phyloP scores from a whole-genome alignment of 1,284 basidiomycete species.

The Ceratobasidium sp. region DNA sequence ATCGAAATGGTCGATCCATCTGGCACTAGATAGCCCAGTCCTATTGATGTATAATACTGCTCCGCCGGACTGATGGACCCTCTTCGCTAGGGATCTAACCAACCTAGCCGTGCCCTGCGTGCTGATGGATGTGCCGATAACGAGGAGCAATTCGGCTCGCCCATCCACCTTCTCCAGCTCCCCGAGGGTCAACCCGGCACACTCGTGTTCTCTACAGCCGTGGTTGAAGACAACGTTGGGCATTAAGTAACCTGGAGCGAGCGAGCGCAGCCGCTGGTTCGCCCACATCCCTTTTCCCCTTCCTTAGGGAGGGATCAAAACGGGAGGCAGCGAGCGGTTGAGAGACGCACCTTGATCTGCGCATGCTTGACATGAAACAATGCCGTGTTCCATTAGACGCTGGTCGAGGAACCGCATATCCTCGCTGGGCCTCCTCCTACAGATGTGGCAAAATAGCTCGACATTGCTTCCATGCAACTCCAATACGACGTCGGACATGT shows the following conservation, averaged over 20 bases:
- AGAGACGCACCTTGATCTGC: background rate
- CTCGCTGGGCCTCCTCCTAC: background rate
- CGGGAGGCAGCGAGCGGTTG: background rate
- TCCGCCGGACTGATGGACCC: background rate
- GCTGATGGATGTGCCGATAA: constrained; percentile 5
- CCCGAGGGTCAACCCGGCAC: background rate
- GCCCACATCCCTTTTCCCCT: background rate
- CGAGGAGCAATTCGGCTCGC: background rate
- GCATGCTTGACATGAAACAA: background rate
- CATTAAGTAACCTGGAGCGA: background rate
- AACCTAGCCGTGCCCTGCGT: background rate
- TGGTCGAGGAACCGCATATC: background rate
- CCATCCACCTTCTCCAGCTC: background rate
- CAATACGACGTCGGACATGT: background rate
- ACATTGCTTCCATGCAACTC: constrained; percentile 21
- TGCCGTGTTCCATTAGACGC: background rate
- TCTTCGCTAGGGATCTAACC: background rate
- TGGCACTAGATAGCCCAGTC: background rate
- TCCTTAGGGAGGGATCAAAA: background rate
- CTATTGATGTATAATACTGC: constrained; percentile 7
- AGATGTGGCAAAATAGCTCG: background rate
- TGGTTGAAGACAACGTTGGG: background rate
- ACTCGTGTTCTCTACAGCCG: background rate
- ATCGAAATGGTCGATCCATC: background rate
- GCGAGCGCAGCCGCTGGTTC: background rate